Percentiles rank a stretch among this genome's conserved stretches.
phyloP scores from a whole-genome alignment of 176 grass and related monocot genomes.

The Avena sativa region DNA sequence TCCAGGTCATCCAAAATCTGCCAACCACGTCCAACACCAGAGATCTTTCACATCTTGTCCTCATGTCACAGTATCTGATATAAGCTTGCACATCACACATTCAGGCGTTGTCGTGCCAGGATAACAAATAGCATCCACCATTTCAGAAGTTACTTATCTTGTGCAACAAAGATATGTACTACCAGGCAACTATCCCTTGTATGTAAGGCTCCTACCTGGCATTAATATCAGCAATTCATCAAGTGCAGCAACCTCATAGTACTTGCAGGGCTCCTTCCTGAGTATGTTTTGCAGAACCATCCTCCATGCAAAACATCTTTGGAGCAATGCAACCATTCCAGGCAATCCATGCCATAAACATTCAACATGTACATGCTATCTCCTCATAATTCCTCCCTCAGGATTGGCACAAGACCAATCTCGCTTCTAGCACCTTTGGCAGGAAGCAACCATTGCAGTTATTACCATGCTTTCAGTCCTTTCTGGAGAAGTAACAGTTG shows the following conservation, averaged over 20 bases:
- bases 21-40: background rate
- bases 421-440: background rate
- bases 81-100: background rate
- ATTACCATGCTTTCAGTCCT: background rate
- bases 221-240: background rate
- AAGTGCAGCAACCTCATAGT: background rate
- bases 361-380: slow-evolving; percentile 7
- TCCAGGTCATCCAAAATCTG: background rate
- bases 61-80: background rate
- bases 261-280: background rate
- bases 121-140: background rate
- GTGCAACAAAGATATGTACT: background rate
- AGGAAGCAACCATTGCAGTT: slow-evolving; percentile 4
- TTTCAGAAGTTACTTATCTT: slow-evolving; percentile 8
- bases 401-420: background rate
- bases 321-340: background rate
- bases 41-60: background rate
- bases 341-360: background rate
- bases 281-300: background rate
- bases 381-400: background rate
- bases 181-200: background rate
- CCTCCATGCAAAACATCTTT: background rate
- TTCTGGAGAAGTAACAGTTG: background rate
- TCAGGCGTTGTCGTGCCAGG: background rate
- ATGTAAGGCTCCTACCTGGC: background rate